These are phyloP conservation scores for Nothomitra cinnamomea DNA, from an alignment of 2,329 filamentous ascomycete genomes.

Conservation along the genomic window DNA sequence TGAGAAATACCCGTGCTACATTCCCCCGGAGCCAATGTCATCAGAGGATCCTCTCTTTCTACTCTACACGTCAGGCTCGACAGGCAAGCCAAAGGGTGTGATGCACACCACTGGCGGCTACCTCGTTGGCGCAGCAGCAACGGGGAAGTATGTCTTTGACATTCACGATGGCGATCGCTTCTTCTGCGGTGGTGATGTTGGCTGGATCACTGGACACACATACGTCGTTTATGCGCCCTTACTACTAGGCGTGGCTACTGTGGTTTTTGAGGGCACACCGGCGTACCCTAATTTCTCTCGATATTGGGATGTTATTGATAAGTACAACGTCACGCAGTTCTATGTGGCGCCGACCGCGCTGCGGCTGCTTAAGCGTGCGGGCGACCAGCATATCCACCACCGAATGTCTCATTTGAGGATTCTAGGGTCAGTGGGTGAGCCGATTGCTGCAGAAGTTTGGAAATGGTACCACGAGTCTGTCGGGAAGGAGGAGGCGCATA, in stretches of 20 bases:
- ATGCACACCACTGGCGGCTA: slow-evolving; percentile 97
- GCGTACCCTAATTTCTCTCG: slow-evolving; percentile 95
- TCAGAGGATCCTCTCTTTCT: slow-evolving; percentile 95
- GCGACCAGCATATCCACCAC: slow-evolving; percentile 78
- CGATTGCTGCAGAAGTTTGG: slow-evolving; percentile 95
- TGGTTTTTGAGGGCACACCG: slow-evolving; percentile 95
- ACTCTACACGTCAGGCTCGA: slow-evolving; percentile 94
- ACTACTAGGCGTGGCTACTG: slow-evolving; percentile 79
- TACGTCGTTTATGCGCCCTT: slow-evolving; percentile 96
- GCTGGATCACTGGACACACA: slow-evolving; percentile 97
- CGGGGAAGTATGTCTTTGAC: slow-evolving; percentile 97
- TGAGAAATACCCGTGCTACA: slow-evolving; percentile 89
- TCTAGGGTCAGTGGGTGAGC: slow-evolving; percentile 88
- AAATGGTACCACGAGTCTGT: slow-evolving; percentile 98
- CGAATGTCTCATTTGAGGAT: slow-evolving; percentile 81
- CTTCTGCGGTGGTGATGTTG: slow-evolving; percentile 96
- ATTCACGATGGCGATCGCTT: slow-evolving; percentile 86
- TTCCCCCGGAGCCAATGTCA: slow-evolving; percentile 73
- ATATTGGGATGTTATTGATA: slow-evolving; percentile 97
- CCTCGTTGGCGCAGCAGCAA: slow-evolving; percentile 79
- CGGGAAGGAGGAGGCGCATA: slow-evolving; percentile 80
- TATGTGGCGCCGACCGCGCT: slow-evolving; percentile 94
- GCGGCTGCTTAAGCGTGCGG: slow-evolving; percentile 84
- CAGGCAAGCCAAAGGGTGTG: slow-evolving; percentile 96
- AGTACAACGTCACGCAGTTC: slow-evolving; percentile 91